phyloP scores from a whole-genome alignment of 768 basidiomycete species.

The Favolaschia claudopus region DNA sequence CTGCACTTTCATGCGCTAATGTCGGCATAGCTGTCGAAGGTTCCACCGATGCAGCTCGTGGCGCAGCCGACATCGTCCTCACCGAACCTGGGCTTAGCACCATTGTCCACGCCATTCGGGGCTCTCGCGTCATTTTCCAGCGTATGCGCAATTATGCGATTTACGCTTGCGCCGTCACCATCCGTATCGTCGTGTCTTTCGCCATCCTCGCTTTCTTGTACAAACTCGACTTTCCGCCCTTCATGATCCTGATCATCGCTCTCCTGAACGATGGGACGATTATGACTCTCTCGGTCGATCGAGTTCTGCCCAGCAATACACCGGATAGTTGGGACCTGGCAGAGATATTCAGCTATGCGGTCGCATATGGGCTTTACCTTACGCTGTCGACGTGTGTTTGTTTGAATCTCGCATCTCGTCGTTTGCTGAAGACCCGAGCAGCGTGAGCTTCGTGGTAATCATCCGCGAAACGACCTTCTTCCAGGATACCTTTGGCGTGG shows the following conservation, averaged over 20 bases:
- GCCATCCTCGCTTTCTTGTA: constrained; percentile 94
- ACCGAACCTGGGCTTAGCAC: constrained; percentile 98
- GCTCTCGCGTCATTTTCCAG: constrained; percentile 98
- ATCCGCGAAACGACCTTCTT: constrained; percentile 91
- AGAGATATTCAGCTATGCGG: constrained; percentile 95
- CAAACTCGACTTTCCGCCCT: constrained; percentile 98
- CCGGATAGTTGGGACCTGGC: constrained; percentile 96
- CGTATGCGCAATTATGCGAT: constrained; percentile 99
- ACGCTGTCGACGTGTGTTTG: constrained; percentile 84
- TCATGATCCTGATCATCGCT: constrained; percentile 99
- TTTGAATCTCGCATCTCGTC: constrained; percentile 16
- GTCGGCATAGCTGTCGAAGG: constrained; percentile 99
- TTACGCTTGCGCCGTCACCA: constrained; percentile 93
- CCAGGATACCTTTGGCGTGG: constrained; percentile 83
- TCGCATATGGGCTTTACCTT: constrained; percentile 95
- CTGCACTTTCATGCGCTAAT: constrained; percentile 96
- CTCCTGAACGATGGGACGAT: constrained; percentile 98
- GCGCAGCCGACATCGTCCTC: constrained; percentile 96
- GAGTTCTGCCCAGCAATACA: constrained; percentile 89
- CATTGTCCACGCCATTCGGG: constrained; percentile 98
- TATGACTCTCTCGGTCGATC: constrained; percentile 97
- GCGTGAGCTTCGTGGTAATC: constrained; percentile 79
- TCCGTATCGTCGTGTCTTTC: constrained; percentile 98
- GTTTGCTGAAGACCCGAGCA: constrained; percentile 34
- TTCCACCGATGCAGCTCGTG: constrained; percentile 97